Evolutionary conservation across 2,329 filamentous ascomycete genomes (phyloP), one percentile per base, ranked within the genome.

Genomic region (Phialophora chinensis): DNA sequence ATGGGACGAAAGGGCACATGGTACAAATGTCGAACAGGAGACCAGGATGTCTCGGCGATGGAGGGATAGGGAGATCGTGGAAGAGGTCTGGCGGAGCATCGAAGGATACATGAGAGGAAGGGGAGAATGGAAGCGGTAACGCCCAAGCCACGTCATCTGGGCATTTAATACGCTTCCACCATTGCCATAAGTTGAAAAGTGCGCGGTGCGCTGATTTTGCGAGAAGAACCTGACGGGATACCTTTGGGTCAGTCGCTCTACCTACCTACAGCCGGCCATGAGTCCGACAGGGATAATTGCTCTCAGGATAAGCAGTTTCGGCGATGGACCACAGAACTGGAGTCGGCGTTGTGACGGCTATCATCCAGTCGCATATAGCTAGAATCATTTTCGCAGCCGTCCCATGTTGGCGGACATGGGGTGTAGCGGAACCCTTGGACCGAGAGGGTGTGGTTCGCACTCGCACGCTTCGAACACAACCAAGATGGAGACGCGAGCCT

Each of bases 11-110:
- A 80, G 82, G 72, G 76, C 76, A 55, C 79, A 73, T 49, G 72
- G 67, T 23, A 59, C 65, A 12, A 69, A 52, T 64, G 76, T 67
- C 73, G 70, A 68, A 27, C 64, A 62, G 14, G 70, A 71, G 14
- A 78, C 80, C 23, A 80, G 79, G 4, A 75, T 76, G 50, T 74
- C 76, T 64, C 80, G 88, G 49, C 74, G 90, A 67, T 98, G 94
- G 88, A 85, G 94, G 73, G 95, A 99, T 79, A 86, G 93, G 59
- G 95, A 98, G 81, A 89, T 96, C 20, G 92, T 97, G 10, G 95
- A 98, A 83, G 85, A 88, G 66, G 92, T 99, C 68, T 99, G 95
- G 95, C 91, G 90, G 75, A 84, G 87, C 4, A 91, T 99, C 70
- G 95, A 98, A 83, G 85, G 85, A 71, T 90, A 91, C 69, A 98